Base-by-base conservation (phyloP, 345 rosid species). In the Clarkia xantiana region DNA sequence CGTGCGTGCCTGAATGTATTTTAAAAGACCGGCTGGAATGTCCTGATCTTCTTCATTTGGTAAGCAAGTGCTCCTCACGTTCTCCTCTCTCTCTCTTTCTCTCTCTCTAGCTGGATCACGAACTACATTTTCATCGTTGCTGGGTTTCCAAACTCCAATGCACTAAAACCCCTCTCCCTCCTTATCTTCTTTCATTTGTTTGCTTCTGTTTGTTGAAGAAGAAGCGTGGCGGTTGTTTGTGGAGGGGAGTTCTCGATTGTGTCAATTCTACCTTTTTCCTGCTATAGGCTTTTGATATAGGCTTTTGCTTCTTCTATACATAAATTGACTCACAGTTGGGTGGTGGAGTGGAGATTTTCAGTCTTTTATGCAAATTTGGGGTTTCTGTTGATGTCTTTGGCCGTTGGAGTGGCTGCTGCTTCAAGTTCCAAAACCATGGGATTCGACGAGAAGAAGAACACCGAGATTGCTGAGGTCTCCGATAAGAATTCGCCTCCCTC, bases 311-410 rank as follows among this genome's bases (percentile, higher is more conserved):
- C 36, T 29, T 29, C 36, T 29, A 29, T 29, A 29, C 36, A 29
- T 7, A 29, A 3, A 29, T 29, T 29, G 36, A 29, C 36, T 4
- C 9, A 29, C 36, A 29, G 36, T 29, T 29, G 36, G 6, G 36
- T 29, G 4, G 1, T 29, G 36, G n/a, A 29, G 36, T 29, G 36
- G 36, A 29, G 36, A 29, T 29, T 29, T 29, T 5, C 36, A 4
- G 36, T 29, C 36, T 29, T 29, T 29, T 29, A 29, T 29, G 36
- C 36, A 29, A 7, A 29, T 29, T 29, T 29, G 4, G 36, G 9
- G 36, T 85, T 64, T 85, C 67, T 54, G 53, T 64, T 74, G 72
- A 64, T 70, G 66, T 70, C 79, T 54, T 59, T 65, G 62, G 58
- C 59, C 19, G 65, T 63, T 48, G 74, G 70, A 48, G 60, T 45